Evolutionary conservation across 805 yeast species (phyloP).

Genomic region (Myxozyma lipomycoides): DNA sequence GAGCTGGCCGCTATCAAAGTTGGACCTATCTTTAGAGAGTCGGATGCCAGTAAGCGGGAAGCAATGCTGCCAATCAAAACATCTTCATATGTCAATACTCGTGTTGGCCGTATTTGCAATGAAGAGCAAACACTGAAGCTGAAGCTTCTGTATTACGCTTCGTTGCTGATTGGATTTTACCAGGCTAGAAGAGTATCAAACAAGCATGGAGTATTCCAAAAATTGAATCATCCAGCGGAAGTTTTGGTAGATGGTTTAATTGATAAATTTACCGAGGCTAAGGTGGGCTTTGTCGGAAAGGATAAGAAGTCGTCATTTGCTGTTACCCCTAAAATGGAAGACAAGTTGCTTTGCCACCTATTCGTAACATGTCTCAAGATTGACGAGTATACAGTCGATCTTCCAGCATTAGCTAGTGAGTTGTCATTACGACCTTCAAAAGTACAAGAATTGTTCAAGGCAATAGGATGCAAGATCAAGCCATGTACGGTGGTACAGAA

Average conservation of each 20-base stretch:
- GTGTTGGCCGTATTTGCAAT: conserved; percentile 40
- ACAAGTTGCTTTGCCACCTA: conserved; percentile 75
- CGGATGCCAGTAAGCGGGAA: conserved; percentile 21
- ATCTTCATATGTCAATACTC: conserved; percentile 22
- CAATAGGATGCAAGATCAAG: conserved; percentile 77
- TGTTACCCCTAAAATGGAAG: conserved; percentile 85
- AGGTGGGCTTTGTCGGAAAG: conserved; percentile 44
- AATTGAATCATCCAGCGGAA: conserved; percentile 69
- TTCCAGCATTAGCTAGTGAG: conserved; percentile 80
- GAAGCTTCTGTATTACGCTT: conserved; percentile 73
- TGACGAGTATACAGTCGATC: conserved; percentile 67
- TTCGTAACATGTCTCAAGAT: conserved; percentile 70
- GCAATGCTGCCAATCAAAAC: conserved; percentile 22
- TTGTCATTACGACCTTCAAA: conserved; percentile 60
- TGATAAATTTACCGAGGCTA: conserved; percentile 63
- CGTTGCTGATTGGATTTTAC: conserved; percentile 76
- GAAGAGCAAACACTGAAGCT: conserved; percentile 53
- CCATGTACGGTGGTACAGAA: conserved; percentile 49
- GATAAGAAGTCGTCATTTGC: conserved; percentile 42
- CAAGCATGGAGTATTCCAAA: conserved; percentile 51
- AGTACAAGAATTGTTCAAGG: conserved; percentile 54
- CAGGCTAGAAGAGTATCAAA: conserved; percentile 62
- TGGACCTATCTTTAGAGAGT: conserved; percentile 47
- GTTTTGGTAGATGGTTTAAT: conserved; percentile 66
- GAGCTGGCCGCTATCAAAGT: conserved; percentile 65